A percentile compares a stretch with the other conserved stretches of the same genome.
These are phyloP conservation scores for Podospora australis DNA, from an alignment of 495 filamentous ascomycete species.

Conservation along the genomic window DNA sequence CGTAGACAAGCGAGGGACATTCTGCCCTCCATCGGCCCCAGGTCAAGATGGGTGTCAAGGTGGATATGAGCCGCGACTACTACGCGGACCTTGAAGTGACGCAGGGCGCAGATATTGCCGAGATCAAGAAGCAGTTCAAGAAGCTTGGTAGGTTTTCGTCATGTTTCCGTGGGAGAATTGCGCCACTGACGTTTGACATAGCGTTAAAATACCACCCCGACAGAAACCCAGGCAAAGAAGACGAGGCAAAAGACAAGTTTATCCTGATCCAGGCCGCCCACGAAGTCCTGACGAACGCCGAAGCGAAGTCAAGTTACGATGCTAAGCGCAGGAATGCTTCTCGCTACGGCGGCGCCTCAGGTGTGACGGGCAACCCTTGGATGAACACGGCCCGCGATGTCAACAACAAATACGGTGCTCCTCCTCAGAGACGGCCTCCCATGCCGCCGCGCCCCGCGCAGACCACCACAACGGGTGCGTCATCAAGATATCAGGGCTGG, in stretches of 20 bases:
- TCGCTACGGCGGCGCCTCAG: slow-evolving; percentile 36
- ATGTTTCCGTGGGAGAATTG: too few species aligned
- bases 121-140: slow-evolving; percentile 81
- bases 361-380: slow-evolving; percentile 49
- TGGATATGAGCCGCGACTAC: slow-evolving; percentile 70
- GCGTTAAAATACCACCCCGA: slow-evolving; percentile 86
- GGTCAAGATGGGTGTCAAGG: slow-evolving; percentile 65
- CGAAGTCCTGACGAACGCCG: slow-evolving; percentile 69
- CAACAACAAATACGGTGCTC: slow-evolving; percentile 25
- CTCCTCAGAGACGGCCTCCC: slow-evolving; percentile 40
- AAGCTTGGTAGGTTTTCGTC: slow-evolving; percentile 59
- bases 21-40: not conserved
- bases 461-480: slow-evolving; percentile 2
- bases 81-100: slow-evolving; percentile 75
- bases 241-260: slow-evolving; percentile 72
- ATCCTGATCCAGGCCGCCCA: slow-evolving; percentile 79
- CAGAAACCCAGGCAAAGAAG: slow-evolving; percentile 75
- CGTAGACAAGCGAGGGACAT: too few species aligned
- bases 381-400: slow-evolving; percentile 37
- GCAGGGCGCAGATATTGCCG: slow-evolving; percentile 54
- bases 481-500: slow-evolving; percentile 21
- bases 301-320: slow-evolving; percentile 68
- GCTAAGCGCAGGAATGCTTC: slow-evolving; percentile 46
- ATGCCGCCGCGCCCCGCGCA: slow-evolving; percentile 27
- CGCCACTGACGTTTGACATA: slow-evolving; percentile 29